Evolutionary conservation across 2,329 filamentous ascomycete genomes (phyloP), one percentile per base, ranked within the genome.

Genomic region (Aspergillus versicolor): DNA sequence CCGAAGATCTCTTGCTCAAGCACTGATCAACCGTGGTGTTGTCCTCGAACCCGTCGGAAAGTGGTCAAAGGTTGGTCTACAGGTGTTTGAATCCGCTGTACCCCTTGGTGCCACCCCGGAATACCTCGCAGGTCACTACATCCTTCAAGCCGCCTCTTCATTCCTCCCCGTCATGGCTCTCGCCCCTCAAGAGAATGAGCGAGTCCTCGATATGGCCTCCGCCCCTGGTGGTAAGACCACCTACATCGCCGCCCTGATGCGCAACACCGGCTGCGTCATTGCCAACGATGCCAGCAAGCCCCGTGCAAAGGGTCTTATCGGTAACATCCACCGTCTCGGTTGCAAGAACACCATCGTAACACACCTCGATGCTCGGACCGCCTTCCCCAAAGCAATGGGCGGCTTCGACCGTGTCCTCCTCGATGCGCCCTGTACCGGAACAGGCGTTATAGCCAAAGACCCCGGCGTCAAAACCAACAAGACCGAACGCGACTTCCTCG

Each of bases 151-250:
- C 1, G 94, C 94, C 0, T 95, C 91, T 5, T 97, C 92, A 17
- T 99, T 99, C 81, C 83, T 99, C 49, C 94, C 94, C 62, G 94
- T 97, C 69, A 97, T 99, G 92, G 93, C 94, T 9, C 84, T 99
- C 12, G 92, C 91, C 5, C 94, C 94, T 0, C 93, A 97, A 76
- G 91, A 96, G 75, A 84, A 92, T 66, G 93, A 99, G 79, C 87
- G 94, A 37, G 84, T 95, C 50, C 87, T 99, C 54, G 93, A 96
- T 81, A 88, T 97, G 92, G 91, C 94, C 51, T 89, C 94, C 65
- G 93, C 93, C 60, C 93, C 93, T 58, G 93, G 93, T 79, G 93
- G 93, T 76, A 97, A 97, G 78, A 96, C 92, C 9, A 97, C 93
- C 6, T 91, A 97, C 75, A 89, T 96, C 73, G 91, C 93, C n/a